Conservation (phyloP, 345 rosid genomes). For the Geranium brycei region DNA sequence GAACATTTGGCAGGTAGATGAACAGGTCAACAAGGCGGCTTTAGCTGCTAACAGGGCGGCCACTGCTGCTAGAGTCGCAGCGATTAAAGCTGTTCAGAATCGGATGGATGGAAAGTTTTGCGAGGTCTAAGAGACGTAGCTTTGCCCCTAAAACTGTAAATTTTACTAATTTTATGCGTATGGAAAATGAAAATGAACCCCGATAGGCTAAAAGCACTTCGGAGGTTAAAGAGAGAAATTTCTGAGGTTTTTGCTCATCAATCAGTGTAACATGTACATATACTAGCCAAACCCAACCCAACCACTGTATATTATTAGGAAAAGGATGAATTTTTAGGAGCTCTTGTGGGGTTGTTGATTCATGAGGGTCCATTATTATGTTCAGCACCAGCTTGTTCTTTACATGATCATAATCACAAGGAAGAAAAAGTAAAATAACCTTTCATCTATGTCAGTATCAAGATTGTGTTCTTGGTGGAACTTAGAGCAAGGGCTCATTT, state of each 20-base stretch:
- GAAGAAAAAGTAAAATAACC: no score
- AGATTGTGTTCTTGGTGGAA: no score
- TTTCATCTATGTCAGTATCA: no score
- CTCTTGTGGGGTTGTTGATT: conserved; percentile 15
- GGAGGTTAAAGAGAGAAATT: conserved; percentile 32
- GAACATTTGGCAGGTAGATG: conserved; percentile 49
- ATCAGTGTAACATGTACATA: conserved; percentile 19
- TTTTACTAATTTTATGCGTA: conserved; percentile 17
- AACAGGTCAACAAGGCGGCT: conserved; percentile 58
- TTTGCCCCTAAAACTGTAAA: conserved; percentile 21
- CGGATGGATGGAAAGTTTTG: conserved; percentile 86
- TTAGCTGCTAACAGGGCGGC: conserved; percentile 75
- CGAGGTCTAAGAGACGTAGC: conserved; percentile 16
- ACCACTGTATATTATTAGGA: conserved; percentile 35
- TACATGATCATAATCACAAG: no score
- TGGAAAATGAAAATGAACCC: conserved; percentile 20
- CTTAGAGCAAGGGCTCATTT: no score
- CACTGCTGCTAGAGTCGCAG: conserved; percentile 93
- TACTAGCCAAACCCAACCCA: conserved; percentile 1
- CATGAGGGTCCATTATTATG: conserved; percentile 9
- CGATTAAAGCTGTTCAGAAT: conserved; percentile 88
- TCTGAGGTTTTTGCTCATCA: conserved; percentile 14
- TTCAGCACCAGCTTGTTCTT: no score
- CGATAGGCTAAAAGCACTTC: conserved; percentile 28
- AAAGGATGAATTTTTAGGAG: conserved; percentile 15